Percentiles rank a stretch among this genome's conserved stretches.
Evolutionary conservation across 768 basidiomycete species (phyloP).

Genomic region (Leccinum uliginosum): DNA sequence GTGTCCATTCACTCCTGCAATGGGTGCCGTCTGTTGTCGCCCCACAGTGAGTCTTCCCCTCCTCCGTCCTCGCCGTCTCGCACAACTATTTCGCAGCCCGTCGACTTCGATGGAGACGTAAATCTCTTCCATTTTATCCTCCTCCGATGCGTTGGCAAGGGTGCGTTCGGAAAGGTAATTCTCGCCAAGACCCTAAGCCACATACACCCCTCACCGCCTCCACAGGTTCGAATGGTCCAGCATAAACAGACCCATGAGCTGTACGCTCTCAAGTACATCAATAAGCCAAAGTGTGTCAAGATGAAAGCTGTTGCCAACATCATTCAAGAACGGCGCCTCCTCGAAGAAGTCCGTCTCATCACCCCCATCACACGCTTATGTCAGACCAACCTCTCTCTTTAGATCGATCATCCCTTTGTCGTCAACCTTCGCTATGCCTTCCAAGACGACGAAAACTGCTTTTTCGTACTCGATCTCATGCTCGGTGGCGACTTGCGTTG

Average conservation of each 20-base stretch:
- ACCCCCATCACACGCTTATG: neutral
- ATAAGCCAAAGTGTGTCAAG: slow-evolving; percentile 95
- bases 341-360: slow-evolving; percentile 75
- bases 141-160: slow-evolving; percentile 94
- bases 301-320: slow-evolving; percentile 99
- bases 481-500: slow-evolving; percentile 92
- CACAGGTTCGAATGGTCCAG: slow-evolving; percentile 95
- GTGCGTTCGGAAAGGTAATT: slow-evolving; percentile 93
- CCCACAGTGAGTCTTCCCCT: slow-evolving; percentile 51
- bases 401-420: slow-evolving; percentile 95
- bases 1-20: slow-evolving; percentile 1
- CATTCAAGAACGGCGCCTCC: slow-evolving; percentile 88
- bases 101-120: slow-evolving; percentile 93
- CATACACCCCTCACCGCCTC: slow-evolving; percentile 5
- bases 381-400: neutral
- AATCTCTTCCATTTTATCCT: slow-evolving; percentile 97
- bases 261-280: slow-evolving; percentile 99
- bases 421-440: slow-evolving; percentile 96
- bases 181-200: neutral
- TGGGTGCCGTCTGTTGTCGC: slow-evolving; percentile 87
- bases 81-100: slow-evolving; percentile 49
- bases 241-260: slow-evolving; percentile 97
- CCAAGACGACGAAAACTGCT: slow-evolving; percentile 97
- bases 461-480: slow-evolving; percentile 98
- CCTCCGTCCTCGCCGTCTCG: neutral